These are phyloP conservation scores for Pseudohyphozyma bogoriensis DNA, from an alignment of 768 basidiomycete genomes.

Conservation along the genomic window DNA sequence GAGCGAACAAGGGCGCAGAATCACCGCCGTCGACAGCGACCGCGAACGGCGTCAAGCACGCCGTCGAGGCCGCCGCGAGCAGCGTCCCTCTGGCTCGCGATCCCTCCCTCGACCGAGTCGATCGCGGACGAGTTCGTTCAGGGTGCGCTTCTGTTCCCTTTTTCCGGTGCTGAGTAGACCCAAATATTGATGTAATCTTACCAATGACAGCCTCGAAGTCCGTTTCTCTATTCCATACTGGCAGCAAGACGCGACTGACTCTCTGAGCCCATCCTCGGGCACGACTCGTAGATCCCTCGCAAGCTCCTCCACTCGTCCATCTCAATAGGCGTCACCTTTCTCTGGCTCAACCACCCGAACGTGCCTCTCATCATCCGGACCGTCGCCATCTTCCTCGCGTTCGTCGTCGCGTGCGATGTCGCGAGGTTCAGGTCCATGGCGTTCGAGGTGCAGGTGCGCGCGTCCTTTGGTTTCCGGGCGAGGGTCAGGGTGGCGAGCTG, in stretches of 20 bases:
- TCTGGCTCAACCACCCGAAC: slow-evolving; percentile 26
- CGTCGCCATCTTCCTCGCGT: slow-evolving; percentile 11
- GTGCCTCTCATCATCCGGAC: slow-evolving; percentile 14
- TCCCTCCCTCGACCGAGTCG: slow-evolving; percentile 7
- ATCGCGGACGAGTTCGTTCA: slow-evolving; percentile 16
- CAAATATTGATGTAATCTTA: not conserved
- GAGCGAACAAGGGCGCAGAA: not conserved
- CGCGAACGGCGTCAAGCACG: no score
- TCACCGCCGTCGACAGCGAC: no score
- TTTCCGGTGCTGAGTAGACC: not conserved
- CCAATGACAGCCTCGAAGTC: not conserved
- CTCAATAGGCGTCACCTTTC: slow-evolving; percentile 17
- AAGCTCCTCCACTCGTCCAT: slow-evolving; percentile 29
- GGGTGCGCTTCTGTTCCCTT: slow-evolving; percentile 6
- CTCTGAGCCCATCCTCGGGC: not conserved
- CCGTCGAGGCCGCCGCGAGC: not conserved
- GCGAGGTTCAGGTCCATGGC: slow-evolving; percentile 18
- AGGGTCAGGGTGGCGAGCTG: no score
- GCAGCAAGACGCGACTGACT: not conserved
- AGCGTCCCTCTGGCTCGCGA: not conserved
- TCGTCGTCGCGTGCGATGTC: slow-evolving; percentile 26
- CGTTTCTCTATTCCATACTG: not conserved
- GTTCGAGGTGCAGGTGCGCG: slow-evolving; percentile 13
- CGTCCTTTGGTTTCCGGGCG: no score
- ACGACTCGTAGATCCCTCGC: slow-evolving; percentile 25